phyloP scores from a whole-genome alignment of 2,329 filamentous ascomycete genomes.

The Endothia cerciana region DNA sequence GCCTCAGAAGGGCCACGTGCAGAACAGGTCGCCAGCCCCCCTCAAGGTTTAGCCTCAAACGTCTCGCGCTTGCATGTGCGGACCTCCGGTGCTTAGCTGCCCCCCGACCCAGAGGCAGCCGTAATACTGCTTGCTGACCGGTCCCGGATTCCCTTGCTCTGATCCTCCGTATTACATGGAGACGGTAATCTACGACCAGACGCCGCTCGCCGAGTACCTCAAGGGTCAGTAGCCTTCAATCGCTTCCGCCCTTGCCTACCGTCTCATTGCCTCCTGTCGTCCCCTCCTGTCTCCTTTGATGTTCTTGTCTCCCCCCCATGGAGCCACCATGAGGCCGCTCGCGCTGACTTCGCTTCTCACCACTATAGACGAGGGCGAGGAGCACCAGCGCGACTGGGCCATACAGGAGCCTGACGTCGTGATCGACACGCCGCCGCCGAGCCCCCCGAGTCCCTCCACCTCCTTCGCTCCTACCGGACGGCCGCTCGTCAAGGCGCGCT shows the following conservation, averaged over 20 bases:
- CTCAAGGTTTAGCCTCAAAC: neutral
- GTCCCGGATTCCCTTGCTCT: neutral
- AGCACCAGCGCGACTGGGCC: constrained; percentile 52
- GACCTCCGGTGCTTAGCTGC: constrained; percentile 4
- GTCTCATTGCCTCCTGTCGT: constrained; percentile 4
- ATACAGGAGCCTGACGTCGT: constrained; percentile 43
- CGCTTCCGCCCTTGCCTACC: constrained; percentile 9
- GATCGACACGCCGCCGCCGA: constrained; percentile 50
- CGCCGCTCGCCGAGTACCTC: constrained; percentile 86
- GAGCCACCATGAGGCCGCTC: constrained; percentile 25
- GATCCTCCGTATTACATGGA: constrained; percentile 64
- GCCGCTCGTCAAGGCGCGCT: constrained; percentile 57
- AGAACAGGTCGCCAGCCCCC: neutral
- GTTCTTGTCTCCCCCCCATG: neutral
- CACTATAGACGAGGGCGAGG: constrained; percentile 54
- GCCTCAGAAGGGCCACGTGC: neutral
- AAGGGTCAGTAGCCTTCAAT: constrained; percentile 64
- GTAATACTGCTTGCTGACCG: neutral
- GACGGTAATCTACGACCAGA: constrained; percentile 82
- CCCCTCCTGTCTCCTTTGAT: neutral
- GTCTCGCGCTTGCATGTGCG: constrained; percentile 2
- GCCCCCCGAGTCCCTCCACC: constrained; percentile 43
- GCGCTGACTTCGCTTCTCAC: constrained; percentile 31
- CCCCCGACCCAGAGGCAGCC: constrained; percentile 8
- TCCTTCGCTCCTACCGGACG: constrained; percentile 61